Evolutionary conservation across 2,329 filamentous ascomycete genomes (phyloP).

Genomic region (Fusarium nygamai): DNA sequence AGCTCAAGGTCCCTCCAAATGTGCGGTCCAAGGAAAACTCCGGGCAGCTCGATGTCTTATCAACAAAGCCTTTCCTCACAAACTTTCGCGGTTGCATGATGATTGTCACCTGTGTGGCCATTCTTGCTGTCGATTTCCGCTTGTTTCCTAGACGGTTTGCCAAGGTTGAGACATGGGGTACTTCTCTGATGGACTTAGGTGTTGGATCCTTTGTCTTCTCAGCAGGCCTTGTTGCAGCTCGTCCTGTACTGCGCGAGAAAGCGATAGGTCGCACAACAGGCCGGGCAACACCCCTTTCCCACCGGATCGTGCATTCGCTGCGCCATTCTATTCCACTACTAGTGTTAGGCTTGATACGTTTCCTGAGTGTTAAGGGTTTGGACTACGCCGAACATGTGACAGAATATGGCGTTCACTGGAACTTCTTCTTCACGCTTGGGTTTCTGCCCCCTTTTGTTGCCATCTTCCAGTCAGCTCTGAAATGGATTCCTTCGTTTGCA

Average conservation of each 20-base stretch:
- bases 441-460: constrained; percentile 90
- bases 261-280: constrained; percentile 61
- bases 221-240: constrained; percentile 87
- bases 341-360: constrained; percentile 79
- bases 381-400: constrained; percentile 98
- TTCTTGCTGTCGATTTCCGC: constrained; percentile 95
- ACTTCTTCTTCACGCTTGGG: constrained; percentile 97
- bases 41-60: constrained; percentile 60
- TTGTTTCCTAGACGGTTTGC: constrained; percentile 94
- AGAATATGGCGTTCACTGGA: constrained; percentile 99
- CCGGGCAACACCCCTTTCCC: constrained; percentile 58
- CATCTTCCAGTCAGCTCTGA: constrained; percentile 77
- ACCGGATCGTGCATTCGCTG: constrained; percentile 72
- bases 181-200: constrained; percentile 97
- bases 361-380: constrained; percentile 90
- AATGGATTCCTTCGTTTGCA: constrained; percentile 79
- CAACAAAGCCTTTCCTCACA: constrained; percentile 91
- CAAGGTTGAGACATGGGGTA: constrained; percentile 99
- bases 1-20: constrained; percentile 57
- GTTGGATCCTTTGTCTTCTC: constrained; percentile 98
- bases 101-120: constrained; percentile 86
- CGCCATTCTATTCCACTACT: constrained; percentile 87
- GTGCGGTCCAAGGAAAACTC: constrained; percentile 49
- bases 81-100: constrained; percentile 93
- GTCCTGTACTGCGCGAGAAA: constrained; percentile 78